Percentiles rank a stretch among this genome's conserved stretches.
phyloP scores from a whole-genome alignment of 192 early-diverging fungal genomes.

The Podochytrium sp. region DNA sequence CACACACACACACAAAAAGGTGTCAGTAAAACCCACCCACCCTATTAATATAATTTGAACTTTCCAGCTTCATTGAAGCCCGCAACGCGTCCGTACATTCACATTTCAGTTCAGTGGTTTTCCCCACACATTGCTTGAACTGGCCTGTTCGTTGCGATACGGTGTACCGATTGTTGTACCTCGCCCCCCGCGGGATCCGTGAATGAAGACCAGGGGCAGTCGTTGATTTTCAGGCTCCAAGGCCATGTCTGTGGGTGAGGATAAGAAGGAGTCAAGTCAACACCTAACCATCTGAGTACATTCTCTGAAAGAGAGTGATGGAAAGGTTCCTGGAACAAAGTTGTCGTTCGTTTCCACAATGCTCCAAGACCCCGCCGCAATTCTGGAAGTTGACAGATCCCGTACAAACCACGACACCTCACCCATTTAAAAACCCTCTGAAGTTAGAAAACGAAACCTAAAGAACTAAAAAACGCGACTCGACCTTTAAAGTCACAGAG shows the following conservation, averaged over 20 bases:
- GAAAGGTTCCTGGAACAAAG: slow-evolving; percentile 26
- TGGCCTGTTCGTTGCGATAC: slow-evolving; percentile 29
- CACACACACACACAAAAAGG: too few relatives aligned
- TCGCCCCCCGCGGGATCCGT: slow-evolving; percentile 20
- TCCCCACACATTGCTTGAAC: slow-evolving; percentile 25
- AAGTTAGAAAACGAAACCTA: background rate
- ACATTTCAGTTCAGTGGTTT: background rate
- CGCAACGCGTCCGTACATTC: slow-evolving; percentile 4
- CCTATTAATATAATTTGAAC: slow-evolving; percentile 27
- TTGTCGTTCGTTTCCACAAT: slow-evolving; percentile 18
- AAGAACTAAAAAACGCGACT: background rate
- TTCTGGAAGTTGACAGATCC: background rate
- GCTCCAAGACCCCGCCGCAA: slow-evolving; percentile 17
- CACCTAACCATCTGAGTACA: too few relatives aligned
- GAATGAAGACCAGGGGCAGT: background rate
- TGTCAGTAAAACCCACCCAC: too few relatives aligned
- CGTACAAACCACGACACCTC: slow-evolving; percentile 5
- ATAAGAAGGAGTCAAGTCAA: too few relatives aligned
- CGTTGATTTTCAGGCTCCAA: slow-evolving; percentile 18
- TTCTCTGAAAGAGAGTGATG: slow-evolving; percentile 1
- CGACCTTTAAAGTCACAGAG: background rate
- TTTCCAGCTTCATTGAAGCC: background rate
- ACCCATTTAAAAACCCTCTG: background rate
- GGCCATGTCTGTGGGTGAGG: slow-evolving; percentile 8
- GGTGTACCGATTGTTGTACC: slow-evolving; percentile 24